phyloP scores from a whole-genome alignment of 768 basidiomycete species.

The Sutorius australiensis region DNA sequence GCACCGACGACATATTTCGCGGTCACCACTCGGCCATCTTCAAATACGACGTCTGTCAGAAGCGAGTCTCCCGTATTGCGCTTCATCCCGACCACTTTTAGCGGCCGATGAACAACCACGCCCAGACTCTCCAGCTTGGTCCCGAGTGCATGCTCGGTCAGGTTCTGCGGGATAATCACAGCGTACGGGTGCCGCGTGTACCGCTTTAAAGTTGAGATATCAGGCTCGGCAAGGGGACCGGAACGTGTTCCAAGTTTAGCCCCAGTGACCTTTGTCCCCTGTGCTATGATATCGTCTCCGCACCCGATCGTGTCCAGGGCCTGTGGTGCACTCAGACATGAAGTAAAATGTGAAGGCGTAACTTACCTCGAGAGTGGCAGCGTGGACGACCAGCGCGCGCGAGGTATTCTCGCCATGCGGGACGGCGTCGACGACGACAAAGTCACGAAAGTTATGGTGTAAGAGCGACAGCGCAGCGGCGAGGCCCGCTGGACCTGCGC shows the following conservation, averaged over 20 bases:
- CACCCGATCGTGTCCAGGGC: constrained; percentile 44
- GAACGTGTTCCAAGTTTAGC: constrained; percentile 32
- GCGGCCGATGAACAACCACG: constrained; percentile 35
- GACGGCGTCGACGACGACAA: constrained; percentile 43
- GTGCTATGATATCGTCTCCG: constrained; percentile 35
- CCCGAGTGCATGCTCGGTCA: constrained; percentile 41
- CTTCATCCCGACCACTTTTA: constrained; percentile 39
- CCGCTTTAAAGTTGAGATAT: constrained; percentile 34
- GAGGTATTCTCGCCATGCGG: constrained; percentile 35
- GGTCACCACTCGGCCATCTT: constrained; percentile 41
- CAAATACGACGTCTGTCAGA: constrained; percentile 42
- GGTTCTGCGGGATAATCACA: constrained; percentile 41
- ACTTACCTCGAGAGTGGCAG: constrained; percentile 49
- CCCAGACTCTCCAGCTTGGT: constrained; percentile 32
- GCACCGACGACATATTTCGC: constrained; percentile 49
- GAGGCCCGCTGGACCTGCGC: constrained; percentile 49
- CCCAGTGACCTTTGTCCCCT: constrained; percentile 32
- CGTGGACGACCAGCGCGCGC: constrained; percentile 45
- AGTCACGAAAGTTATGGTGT: constrained; percentile 37
- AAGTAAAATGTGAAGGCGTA: not conserved
- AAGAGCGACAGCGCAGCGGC: constrained; percentile 43
- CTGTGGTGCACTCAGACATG: constrained; percentile 37
- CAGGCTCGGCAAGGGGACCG: constrained; percentile 22
- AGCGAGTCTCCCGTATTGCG: constrained; percentile 25
- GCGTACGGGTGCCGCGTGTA: constrained; percentile 45